Conservation (phyloP, 176 grass and related monocot species). For the Otatea glauca region DNA sequence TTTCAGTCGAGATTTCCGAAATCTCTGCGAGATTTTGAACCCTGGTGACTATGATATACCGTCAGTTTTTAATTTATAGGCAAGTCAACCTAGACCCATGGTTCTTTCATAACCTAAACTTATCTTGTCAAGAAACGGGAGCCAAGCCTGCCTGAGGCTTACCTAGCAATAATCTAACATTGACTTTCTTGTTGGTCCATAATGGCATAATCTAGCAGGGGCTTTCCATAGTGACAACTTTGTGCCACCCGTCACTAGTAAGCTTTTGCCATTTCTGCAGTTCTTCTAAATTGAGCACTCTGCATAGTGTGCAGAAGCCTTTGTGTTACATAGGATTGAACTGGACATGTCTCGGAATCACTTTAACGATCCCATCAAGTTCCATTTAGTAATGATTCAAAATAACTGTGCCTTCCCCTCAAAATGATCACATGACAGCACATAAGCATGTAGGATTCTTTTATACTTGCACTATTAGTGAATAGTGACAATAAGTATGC, state of each 20-base stretch:
- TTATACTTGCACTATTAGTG: constrained; percentile 17
- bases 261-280: constrained; percentile 2
- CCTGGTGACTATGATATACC: not conserved
- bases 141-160: not conserved
- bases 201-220: not conserved
- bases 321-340: constrained; percentile 21
- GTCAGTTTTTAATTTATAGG: constrained; percentile 15
- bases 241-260: not conserved
- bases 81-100: not conserved
- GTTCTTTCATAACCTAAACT: not conserved
- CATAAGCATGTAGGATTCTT: constrained; percentile 2
- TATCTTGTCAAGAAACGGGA: not conserved
- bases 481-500: not conserved
- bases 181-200: not conserved
- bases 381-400: not conserved
- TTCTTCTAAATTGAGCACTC: constrained; percentile 15
- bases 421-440: not conserved
- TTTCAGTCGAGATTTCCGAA: too few species aligned
- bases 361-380: not conserved
- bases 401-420: not conserved
- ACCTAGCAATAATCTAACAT: not conserved
- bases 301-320: not conserved
- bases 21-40: too few species aligned
- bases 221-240: not conserved
- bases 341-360: not conserved